A percentile compares a stretch with the other conserved stretches of the same genome.
phyloP scores from a whole-genome alignment of 2,329 filamentous ascomycete genomes.

The Sporothrix luriei region DNA sequence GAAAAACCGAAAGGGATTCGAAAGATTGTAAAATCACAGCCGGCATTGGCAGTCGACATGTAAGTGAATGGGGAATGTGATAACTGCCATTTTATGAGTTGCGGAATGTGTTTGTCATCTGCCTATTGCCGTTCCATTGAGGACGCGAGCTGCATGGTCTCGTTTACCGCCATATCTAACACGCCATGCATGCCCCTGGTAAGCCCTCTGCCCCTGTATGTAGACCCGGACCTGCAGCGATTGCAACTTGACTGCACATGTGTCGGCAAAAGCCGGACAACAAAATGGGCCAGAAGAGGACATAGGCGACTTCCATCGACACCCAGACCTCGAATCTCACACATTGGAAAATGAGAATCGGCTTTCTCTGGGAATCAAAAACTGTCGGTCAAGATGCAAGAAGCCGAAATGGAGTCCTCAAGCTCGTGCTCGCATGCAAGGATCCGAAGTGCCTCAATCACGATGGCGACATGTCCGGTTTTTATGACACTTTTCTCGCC shows the following conservation, averaged over 20 bases:
- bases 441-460: neutral
- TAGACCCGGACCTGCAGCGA: neutral
- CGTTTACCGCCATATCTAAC: neutral
- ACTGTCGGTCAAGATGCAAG: conserved; percentile 10
- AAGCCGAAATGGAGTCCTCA: conserved; percentile 10
- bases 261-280: conserved; percentile 24
- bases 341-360: neutral
- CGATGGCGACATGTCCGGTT: neutral
- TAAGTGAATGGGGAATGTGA: neutral
- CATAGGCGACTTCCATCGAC: conserved; percentile 4
- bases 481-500: neutral
- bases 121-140: conserved; percentile 12
- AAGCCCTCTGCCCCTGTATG: neutral
- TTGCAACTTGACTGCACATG: neutral
- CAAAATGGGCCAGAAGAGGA: neutral
- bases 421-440: conserved; percentile 6
- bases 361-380: conserved; percentile 2
- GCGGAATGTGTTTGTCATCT: neutral
- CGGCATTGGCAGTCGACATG: neutral
- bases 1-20: neutral
- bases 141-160: neutral
- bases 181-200: neutral
- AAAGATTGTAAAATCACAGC: neutral
- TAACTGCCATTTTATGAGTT: neutral
- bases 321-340: neutral